Conservation (phyloP, 202 grass and related monocot genomes). For the Digitaria exilis region DNA sequence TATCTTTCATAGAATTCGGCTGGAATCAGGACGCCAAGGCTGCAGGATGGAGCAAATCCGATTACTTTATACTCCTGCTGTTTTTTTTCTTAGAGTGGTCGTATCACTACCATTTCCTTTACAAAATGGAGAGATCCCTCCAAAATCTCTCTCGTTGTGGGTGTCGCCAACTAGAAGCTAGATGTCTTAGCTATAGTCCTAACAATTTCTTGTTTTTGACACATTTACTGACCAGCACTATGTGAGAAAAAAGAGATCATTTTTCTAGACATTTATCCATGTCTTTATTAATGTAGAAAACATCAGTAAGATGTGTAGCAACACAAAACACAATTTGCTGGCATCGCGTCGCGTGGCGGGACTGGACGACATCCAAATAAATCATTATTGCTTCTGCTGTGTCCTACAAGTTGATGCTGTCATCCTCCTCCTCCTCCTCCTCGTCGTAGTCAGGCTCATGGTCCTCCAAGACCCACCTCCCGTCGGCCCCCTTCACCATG, state of each 20-base stretch:
- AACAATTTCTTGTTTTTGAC: too few species aligned
- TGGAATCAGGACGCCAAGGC: too few species aligned
- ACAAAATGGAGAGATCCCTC: too few species aligned
- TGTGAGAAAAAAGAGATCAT: not conserved
- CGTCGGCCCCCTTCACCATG: slow-evolving; percentile 67
- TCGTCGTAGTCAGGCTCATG: slow-evolving; percentile 60
- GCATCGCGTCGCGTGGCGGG: not conserved
- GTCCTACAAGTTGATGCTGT: not conserved
- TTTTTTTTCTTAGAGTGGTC: too few species aligned
- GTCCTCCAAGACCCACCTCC: slow-evolving; percentile 72
- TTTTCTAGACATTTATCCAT: not conserved
- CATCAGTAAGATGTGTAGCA: not conserved
- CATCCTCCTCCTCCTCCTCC: not conserved
- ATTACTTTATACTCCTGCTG: too few species aligned
- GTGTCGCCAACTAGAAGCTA: too few species aligned
- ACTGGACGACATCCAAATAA: slow-evolving; percentile 15
- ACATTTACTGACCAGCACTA: not conserved
- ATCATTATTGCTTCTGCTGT: not conserved
- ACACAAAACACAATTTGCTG: slow-evolving; percentile 14
- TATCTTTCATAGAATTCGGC: too few species aligned
- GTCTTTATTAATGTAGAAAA: not conserved
- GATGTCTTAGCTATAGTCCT: too few species aligned
- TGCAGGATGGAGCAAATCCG: too few species aligned
- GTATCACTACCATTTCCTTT: too few species aligned
- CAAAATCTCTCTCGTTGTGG: too few species aligned